Base-by-base conservation (phyloP, 768 basidiomycete genomes). In the Candolleomyces eurysporus region DNA sequence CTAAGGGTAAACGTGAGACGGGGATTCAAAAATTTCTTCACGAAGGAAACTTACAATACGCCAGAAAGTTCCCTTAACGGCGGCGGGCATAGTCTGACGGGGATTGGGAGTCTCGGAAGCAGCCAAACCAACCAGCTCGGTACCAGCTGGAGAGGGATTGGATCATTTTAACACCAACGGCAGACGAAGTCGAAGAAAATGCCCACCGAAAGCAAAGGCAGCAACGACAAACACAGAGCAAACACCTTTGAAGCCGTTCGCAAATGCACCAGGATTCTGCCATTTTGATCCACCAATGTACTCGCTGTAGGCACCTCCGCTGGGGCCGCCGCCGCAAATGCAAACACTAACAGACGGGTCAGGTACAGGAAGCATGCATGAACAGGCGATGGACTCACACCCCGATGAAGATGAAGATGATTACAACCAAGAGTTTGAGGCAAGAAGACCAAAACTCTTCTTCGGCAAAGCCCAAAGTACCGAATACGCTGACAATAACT, bases 371-470 rank as follows among this genome's bases (percentile, higher is more conserved):
- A 56, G 11, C 9, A 43, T n/a, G 31, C 14, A 3, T 36, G 39
- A 5, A 17, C 9, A 11, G n/a, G 14, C 19, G 36, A 22, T 9
- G 2, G 16, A 21, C 36, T 36, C 36, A 56, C 54, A 56, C 42
- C 9, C 54, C 54, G 26, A 56, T 56, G 68, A 81, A 73, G 56
- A 79, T 69, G 68, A 81, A 80, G 71, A 81, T 77, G 1, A 79
- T 67, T 36, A 79, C 77, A 4, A 79, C 78, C 52, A 79, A 59
- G 22, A 81, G 72, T 68, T 80, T 81, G n/a, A 81, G 69, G 62
- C 75, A 78, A 32, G 80, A 80, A n/a, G 79, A 77, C 80, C 80
- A 81, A 62, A 80, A 81, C 58, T 80, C 79, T 69, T 80, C 80
- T 66, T 81, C 80, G 0, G 80, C 79, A 57, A 74, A 81, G 11